Percentiles rank a stretch among this genome's conserved stretches.
Conservation (phyloP, 768 basidiomycete genomes). For the Scleroderma citrinum region DNA sequence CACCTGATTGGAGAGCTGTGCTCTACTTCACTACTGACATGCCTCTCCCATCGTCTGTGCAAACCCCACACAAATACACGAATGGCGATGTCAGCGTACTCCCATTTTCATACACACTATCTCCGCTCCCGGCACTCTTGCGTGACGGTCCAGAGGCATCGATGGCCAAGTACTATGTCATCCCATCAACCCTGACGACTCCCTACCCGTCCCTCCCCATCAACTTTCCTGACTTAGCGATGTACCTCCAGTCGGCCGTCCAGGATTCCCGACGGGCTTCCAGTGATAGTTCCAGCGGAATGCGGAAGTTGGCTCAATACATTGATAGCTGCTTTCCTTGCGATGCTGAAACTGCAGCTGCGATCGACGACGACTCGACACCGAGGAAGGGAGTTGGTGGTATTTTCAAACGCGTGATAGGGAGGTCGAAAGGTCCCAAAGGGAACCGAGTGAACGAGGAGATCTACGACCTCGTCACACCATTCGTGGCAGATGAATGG, state of each 20-base stretch:
- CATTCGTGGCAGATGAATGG: conserved; percentile 74
- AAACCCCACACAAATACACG: conserved; percentile 41
- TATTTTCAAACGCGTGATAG: conserved; percentile 57
- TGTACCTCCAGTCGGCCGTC: conserved; percentile 67
- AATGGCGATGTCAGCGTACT: conserved; percentile 58
- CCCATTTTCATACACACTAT: conserved; percentile 67
- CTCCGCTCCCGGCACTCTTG: conserved; percentile 53
- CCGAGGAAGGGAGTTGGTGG: conserved; percentile 41
- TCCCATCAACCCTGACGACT: conserved; percentile 52
- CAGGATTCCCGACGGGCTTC: conserved; percentile 60
- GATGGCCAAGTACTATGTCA: conserved; percentile 64
- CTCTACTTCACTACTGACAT: conserved; percentile 76
- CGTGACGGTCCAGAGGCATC: conserved; percentile 57
- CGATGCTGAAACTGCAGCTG: conserved; percentile 21
- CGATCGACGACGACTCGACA: conserved; percentile 28
- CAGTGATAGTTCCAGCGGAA: conserved; percentile 53
- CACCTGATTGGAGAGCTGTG: conserved; percentile 65
- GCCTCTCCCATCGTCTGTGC: conserved; percentile 44
- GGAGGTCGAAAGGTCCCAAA: conserved; percentile 41
- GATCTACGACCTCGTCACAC: conserved; percentile 76
- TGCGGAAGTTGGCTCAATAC: conserved; percentile 65
- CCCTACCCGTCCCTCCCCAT: conserved; percentile 72
- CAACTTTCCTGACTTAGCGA: conserved; percentile 66
- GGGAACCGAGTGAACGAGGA: conserved; percentile 63
- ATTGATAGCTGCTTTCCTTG: conserved; percentile 62